Evolutionary conservation across 208 protist genomes (phyloP).

Genomic region (Acanthamoeba lenticulata): DNA sequence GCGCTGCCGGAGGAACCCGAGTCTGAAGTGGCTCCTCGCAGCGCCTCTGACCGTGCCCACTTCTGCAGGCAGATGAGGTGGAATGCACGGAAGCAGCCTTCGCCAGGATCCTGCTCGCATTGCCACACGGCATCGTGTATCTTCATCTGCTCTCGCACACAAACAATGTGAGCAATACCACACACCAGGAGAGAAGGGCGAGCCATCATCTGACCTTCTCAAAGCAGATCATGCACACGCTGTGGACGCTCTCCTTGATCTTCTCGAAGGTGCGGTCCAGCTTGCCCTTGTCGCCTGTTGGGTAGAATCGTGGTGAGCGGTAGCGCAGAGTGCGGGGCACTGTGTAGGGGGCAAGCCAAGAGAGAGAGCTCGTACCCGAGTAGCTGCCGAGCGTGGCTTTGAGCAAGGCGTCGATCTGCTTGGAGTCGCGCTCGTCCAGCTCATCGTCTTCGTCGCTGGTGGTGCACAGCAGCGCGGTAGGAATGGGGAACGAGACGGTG

Average conservation of each 20-base stretch:
- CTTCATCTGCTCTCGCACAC: background rate
- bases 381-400: constrained; percentile 6
- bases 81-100: constrained; percentile 42
- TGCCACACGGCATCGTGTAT: background rate
- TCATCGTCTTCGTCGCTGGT: background rate
- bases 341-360: too few species aligned
- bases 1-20: background rate
- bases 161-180: background rate
- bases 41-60: background rate
- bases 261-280: constrained; percentile 1
- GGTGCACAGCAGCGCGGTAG: background rate
- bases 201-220: background rate
- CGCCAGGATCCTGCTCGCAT: background rate
- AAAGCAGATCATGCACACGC: constrained; percentile 54
- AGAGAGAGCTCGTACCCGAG: background rate
- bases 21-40: background rate
- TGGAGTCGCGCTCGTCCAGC: background rate
- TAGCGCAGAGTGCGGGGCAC: too few species aligned
- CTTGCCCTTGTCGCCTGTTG: background rate
- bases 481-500: background rate
- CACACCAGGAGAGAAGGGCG: background rate
- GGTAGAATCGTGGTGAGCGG: background rate
- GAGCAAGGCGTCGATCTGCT: constrained; percentile 1
- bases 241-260: constrained; percentile 13
- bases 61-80: constrained; percentile 45